Conservation (phyloP, 2,329 filamentous ascomycete species). For the Ophiostoma sp. region DNA sequence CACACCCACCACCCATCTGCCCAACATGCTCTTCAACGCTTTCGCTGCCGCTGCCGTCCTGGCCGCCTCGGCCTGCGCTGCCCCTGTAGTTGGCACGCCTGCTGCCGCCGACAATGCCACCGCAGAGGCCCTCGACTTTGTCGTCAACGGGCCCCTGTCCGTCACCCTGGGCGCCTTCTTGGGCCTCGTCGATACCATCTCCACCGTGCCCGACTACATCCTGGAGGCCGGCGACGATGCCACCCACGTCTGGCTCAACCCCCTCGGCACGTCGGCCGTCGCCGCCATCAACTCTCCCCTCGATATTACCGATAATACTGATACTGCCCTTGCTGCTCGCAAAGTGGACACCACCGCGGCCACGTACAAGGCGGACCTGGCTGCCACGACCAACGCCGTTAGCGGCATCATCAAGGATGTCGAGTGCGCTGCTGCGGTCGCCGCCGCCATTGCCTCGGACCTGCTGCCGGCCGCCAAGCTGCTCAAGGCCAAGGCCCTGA, state of each 20-base stretch:
- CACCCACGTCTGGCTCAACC: conserved; percentile 18
- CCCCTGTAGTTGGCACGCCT: background rate
- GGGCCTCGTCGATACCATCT: conserved; percentile 17
- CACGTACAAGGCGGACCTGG: background rate
- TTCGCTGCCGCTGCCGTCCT: background rate
- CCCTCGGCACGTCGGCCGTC: conserved; percentile 10
- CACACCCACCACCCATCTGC: too few relatives aligned
- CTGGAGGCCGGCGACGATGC: conserved; percentile 20
- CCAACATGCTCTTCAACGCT: background rate
- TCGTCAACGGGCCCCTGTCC: conserved; percentile 17
- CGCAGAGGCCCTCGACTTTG: conserved; percentile 5
- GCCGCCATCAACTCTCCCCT: conserved; percentile 10
- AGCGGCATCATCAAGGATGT: background rate
- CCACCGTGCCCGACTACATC: conserved; percentile 17
- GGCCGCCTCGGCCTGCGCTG: background rate
- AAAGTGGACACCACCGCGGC: background rate
- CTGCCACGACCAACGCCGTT: background rate
- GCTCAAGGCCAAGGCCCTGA: conserved; percentile 21
- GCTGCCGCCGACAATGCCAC: background rate
- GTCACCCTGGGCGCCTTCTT: conserved; percentile 20
- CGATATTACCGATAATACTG: too few relatives aligned
- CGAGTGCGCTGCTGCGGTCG: background rate
- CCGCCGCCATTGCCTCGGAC: conserved; percentile 15
- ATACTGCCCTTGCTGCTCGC: background rate
- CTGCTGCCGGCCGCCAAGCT: conserved; percentile 20